Evolutionary conservation across 148 eudicot genomes (phyloP), one percentile per base, ranked within the genome.

Genomic region (Salicornia ramosissima): DNA sequence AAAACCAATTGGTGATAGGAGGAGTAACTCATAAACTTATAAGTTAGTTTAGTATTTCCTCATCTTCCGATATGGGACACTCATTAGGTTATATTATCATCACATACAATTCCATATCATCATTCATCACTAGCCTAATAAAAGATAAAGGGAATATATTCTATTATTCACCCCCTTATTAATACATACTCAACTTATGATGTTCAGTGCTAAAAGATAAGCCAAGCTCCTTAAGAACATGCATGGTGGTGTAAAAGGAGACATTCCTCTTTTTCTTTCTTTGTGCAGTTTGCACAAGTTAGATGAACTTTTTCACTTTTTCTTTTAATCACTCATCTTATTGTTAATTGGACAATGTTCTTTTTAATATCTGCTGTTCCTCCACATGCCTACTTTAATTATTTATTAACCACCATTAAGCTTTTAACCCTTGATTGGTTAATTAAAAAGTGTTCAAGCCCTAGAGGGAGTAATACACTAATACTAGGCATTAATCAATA

Each of bases 361-460:
- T 54, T 69, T 56, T 69, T 26, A n/a, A n/a, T n/a, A 16, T 47
- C 54, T 55, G 53, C 22, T 40, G 63, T 42, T n/a, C 47, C 52
- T 56, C 72, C 72, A 69, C 64, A 52, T 69, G 72, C 52, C 39
- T 69, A 29, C 72, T 69, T 69, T 67, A 49, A 36, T 36, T 36
- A 3, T 36, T 4, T 36, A 36, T 36, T 36, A 36, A 36, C 40
- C 40, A 36, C 8, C 40, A 3, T 36, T 36, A 36, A 3, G 40
- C 8, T 36, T 36, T 36, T 36, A 36, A 8, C n/a, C n/a, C n/a
- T n/a, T n/a, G n/a, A n/a, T n/a, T n/a, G n/a, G n/a, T n/a, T n/a
- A n/a, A n/a, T n/a, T n/a, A n/a, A n/a, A n/a, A n/a, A n/a, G n/a
- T n/a, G n/a, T n/a, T n/a, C n/a, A n/a, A n/a, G n/a, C n/a, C n/a